Conservation (phyloP, 2,329 filamentous ascomycete species). For the Pseudopithomyces maydicus region DNA sequence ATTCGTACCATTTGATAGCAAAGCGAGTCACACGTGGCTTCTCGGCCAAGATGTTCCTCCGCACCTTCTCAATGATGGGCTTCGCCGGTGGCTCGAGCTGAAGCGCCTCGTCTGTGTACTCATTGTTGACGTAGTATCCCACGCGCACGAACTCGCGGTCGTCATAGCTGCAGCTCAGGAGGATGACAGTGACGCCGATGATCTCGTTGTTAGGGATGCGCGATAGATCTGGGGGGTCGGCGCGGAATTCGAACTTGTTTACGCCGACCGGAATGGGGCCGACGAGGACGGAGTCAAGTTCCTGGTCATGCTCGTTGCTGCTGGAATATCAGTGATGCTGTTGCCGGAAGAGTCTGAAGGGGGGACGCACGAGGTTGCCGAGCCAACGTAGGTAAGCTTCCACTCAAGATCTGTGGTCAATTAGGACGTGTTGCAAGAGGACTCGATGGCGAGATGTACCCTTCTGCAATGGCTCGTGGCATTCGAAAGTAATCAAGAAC, state of each 20-base stretch:
- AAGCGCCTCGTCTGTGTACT: constrained; percentile 92
- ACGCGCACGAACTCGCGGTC: constrained; percentile 96
- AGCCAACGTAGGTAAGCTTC: constrained; percentile 99
- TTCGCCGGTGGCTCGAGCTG: constrained; percentile 88
- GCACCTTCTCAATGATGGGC: constrained; percentile 89
- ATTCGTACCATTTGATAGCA: constrained; percentile 91
- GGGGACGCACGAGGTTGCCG: constrained; percentile 83
- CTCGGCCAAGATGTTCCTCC: constrained; percentile 90
- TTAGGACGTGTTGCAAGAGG: constrained; percentile 16
- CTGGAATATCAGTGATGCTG: constrained; percentile 11
- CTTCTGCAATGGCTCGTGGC: constrained; percentile 91
- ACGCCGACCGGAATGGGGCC: constrained; percentile 97
- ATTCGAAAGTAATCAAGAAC: constrained; percentile 99
- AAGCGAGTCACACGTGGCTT: constrained; percentile 98
- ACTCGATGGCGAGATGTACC: constrained; percentile 56
- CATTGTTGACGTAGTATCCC: constrained; percentile 99
- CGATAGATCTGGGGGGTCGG: constrained; percentile 85
- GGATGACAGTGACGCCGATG: constrained; percentile 93
- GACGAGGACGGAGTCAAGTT: constrained; percentile 94
- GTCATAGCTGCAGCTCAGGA: constrained; percentile 96
- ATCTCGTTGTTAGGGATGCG: constrained; percentile 95
- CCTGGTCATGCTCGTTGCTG: constrained; percentile 95
- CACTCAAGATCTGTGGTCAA: constrained; percentile 83
- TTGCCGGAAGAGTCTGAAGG: constrained; percentile 13
- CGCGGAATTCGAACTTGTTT: constrained; percentile 98